A percentile compares a stretch with the other conserved stretches of the same genome.
phyloP scores from a whole-genome alignment of 495 filamentous ascomycete species.

The Pyronema omphalodes region DNA sequence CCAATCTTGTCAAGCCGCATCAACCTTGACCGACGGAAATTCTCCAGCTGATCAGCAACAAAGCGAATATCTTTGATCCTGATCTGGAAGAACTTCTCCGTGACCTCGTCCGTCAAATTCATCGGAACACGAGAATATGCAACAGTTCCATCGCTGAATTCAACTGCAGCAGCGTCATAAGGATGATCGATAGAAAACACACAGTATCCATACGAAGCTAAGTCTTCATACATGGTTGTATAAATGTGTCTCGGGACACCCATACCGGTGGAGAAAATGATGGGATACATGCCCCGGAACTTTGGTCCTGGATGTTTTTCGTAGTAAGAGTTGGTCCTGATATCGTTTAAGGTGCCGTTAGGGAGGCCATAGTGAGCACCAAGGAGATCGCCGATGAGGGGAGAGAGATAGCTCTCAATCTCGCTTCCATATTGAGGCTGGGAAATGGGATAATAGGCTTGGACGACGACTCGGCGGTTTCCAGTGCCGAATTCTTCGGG shows the following conservation, averaged over 20 bases:
- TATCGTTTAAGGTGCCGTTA: neutral
- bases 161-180: slow-evolving; percentile 32
- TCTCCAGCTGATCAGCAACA: slow-evolving; percentile 3
- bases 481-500: neutral
- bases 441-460: neutral
- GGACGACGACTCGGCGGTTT: neutral
- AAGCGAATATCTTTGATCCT: neutral
- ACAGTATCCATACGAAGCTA: slow-evolving; percentile 32
- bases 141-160: slow-evolving; percentile 25
- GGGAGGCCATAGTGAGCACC: neutral
- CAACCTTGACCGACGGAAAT: neutral
- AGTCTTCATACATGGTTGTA: slow-evolving; percentile 25
- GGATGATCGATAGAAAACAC: slow-evolving; percentile 35
- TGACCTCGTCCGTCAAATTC: neutral
- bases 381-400: neutral
- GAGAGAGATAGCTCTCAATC: neutral
- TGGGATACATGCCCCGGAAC: neutral
- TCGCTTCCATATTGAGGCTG: neutral
- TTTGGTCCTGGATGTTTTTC: neutral
- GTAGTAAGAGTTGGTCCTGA: neutral
- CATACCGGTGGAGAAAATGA: slow-evolving; percentile 29
- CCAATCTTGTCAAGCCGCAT: slow-evolving; percentile 14
- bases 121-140: neutral
- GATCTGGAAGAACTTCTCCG: neutral
- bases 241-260: slow-evolving; percentile 27